Conservation (phyloP, 2,329 filamentous ascomycete species). For the Aspergillus calidoustus region DNA sequence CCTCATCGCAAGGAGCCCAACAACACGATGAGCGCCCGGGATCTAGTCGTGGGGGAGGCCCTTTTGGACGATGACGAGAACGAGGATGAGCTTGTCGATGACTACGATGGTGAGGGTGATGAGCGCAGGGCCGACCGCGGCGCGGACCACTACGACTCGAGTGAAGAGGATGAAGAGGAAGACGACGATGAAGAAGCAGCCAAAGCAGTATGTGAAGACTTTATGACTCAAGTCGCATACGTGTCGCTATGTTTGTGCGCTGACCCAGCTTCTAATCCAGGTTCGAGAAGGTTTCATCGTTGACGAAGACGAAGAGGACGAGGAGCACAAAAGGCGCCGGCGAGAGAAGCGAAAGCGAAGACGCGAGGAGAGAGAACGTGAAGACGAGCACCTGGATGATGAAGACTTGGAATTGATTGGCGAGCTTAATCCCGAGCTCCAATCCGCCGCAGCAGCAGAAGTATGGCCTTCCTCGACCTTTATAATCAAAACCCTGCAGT, state of each 20-base stretch:
- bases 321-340: constrained; percentile 63
- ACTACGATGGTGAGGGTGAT: constrained; percentile 63
- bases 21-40: constrained; percentile 60
- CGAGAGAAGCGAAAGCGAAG: constrained; percentile 78
- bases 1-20: constrained; percentile 4
- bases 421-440: constrained; percentile 73
- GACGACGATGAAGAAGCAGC: constrained; percentile 89
- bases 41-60: constrained; percentile 83
- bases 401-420: constrained; percentile 96
- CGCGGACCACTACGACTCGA: constrained; percentile 70
- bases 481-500: neutral
- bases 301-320: constrained; percentile 84
- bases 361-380: constrained; percentile 75
- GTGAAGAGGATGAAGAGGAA: constrained; percentile 89
- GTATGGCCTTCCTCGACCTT: constrained; percentile 54
- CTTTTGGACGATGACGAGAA: constrained; percentile 85
- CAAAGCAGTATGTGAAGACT: constrained; percentile 62
- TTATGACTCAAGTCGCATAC: neutral
- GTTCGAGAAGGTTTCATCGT: constrained; percentile 95
- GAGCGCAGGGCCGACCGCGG: constrained; percentile 43
- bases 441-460: constrained; percentile 70
- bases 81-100: constrained; percentile 81
- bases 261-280: constrained; percentile 51
- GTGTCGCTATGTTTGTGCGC: constrained; percentile 1
- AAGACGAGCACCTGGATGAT: constrained; percentile 85